Base-by-base conservation (phyloP, 306 rosid genomes). In the Geum urbanum region DNA sequence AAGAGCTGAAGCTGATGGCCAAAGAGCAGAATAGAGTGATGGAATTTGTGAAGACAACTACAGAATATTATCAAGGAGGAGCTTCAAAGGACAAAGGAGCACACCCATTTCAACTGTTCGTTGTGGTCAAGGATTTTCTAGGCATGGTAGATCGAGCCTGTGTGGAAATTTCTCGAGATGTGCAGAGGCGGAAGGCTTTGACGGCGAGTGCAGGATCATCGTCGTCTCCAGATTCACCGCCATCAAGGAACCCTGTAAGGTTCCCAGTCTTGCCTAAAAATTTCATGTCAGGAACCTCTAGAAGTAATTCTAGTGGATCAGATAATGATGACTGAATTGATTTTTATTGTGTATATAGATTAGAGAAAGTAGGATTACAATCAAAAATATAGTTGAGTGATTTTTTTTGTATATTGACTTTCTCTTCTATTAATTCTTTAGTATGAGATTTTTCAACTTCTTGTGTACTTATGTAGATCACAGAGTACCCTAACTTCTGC, bases 81-180 rank as follows among this genome's bases (percentile, higher is more conserved):
- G 76, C 84, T 80, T 87, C 86, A 15, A 91, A 77, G 76, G 87
- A 86, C 1, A 74, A 60, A 57, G 84, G 78, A 75, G 87, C 84
- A 46, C 81, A 86, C 50, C 74, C 87, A 22, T 86, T 88, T 81
- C 84, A 84, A 72, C 77, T 95, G 9, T 95, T 95, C 80, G 88
- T 66, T 20, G 82, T 91, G 57, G 90, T 95, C 1, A 95, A 86
- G 75, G 95, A 95, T 83, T 95, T 95, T 52, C 83, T 95, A 7
- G 84, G 79, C 67, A 91, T 87, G 99, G 97, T 91, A 22, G 99
- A 95, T 84, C 89, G 67, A 59, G 90, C 86, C 7, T 95, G 99
- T 56, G 81, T 91, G 46, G 96, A 87, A 67, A 91, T 91, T 66
- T 79, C 96, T 5, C 78, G 95, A 58, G 83, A 80, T 59, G 63